These are phyloP conservation scores for Thermothielavioides terrestris DNA, from an alignment of 495 filamentous ascomycete species.

Conservation along the genomic window DNA sequence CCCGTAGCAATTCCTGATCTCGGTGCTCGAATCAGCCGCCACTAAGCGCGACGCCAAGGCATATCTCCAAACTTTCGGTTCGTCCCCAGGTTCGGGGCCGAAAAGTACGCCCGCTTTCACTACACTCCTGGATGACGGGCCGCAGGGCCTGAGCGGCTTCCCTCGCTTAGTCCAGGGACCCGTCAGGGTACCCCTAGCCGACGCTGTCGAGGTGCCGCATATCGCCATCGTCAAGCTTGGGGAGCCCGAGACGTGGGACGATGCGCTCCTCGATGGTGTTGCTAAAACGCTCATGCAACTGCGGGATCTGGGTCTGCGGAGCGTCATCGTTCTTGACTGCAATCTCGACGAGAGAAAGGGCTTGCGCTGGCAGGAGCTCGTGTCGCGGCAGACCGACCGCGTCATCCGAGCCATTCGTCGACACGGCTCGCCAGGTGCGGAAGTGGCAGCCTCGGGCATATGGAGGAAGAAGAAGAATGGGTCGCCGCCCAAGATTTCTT, in stretches of 20 bases:
- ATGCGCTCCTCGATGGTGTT: constrained; percentile 61
- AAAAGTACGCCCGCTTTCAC: constrained; percentile 11
- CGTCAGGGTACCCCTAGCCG: constrained; percentile 18
- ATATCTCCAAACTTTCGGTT: constrained; percentile 73
- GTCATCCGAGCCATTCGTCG: constrained; percentile 63
- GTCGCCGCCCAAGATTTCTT: constrained; percentile 20
- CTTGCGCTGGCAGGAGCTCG: constrained; percentile 30
- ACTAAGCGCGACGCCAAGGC: constrained; percentile 86
- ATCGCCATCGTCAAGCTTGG: constrained; percentile 81
- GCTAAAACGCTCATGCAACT: constrained; percentile 79
- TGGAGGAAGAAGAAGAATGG: constrained; percentile 10
- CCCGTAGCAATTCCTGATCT: constrained; percentile 68
- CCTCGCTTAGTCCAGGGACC: constrained; percentile 30
- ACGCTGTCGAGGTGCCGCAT: constrained; percentile 51
- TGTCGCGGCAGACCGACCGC: constrained; percentile 61
- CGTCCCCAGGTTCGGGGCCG: constrained; percentile 9
- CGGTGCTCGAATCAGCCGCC: constrained; percentile 70
- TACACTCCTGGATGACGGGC: constrained; percentile 29
- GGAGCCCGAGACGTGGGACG: constrained; percentile 57
- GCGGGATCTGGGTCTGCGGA: constrained; percentile 65
- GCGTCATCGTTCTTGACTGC: constrained; percentile 74
- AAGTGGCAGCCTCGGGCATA: constrained; percentile 59
- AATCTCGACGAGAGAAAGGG: constrained; percentile 27
- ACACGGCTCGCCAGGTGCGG: constrained; percentile 54
- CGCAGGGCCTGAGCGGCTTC: constrained; percentile 26